phyloP scores from a whole-genome alignment of 352 stramenopile genomes.

The Phytophthora europaea region DNA sequence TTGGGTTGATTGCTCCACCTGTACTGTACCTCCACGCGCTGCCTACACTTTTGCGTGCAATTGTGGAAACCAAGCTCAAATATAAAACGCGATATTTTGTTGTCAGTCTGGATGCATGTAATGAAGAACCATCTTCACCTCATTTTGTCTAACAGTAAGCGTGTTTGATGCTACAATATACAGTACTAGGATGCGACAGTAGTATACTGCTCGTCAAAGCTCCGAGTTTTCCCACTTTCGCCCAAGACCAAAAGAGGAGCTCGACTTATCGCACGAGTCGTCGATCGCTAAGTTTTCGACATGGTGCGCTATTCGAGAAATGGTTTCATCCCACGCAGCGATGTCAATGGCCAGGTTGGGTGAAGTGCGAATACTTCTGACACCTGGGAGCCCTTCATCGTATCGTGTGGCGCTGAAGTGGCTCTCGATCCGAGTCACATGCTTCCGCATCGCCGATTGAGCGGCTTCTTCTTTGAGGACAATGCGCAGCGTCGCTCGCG shows the following conservation, averaged over 20 bases:
- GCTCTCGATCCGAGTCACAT: slow-evolving; percentile 19
- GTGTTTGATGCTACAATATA: too few relatives aligned
- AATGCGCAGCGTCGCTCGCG: slow-evolving; percentile 24
- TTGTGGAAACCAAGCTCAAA: not conserved
- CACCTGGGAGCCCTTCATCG: not conserved
- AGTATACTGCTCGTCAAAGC: too few relatives aligned
- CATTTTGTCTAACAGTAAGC: not conserved
- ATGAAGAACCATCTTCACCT: not conserved
- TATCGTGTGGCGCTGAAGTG: slow-evolving; percentile 28
- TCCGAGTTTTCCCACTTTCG: too few relatives aligned
- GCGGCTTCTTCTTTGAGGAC: slow-evolving; percentile 8
- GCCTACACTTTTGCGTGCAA: not conserved
- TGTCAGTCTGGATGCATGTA: not conserved
- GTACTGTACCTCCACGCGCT: not conserved
- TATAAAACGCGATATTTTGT: not conserved
- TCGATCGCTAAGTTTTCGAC: slow-evolving; percentile 40
- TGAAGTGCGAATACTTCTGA: not conserved
- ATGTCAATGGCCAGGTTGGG: slow-evolving; percentile 20
- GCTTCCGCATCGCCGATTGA: not conserved
- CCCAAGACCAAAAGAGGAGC: too few relatives aligned
- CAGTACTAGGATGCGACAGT: not conserved
- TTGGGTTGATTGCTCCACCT: slow-evolving; percentile 9
- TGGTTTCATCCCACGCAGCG: slow-evolving; percentile 27
- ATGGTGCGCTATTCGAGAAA: slow-evolving; percentile 26
- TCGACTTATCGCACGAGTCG: slow-evolving; percentile 11